Percentiles rank a stretch among this genome's conserved stretches.
Conservation (phyloP, 495 filamentous ascomycete species). For the Penicillium waksmanii region DNA sequence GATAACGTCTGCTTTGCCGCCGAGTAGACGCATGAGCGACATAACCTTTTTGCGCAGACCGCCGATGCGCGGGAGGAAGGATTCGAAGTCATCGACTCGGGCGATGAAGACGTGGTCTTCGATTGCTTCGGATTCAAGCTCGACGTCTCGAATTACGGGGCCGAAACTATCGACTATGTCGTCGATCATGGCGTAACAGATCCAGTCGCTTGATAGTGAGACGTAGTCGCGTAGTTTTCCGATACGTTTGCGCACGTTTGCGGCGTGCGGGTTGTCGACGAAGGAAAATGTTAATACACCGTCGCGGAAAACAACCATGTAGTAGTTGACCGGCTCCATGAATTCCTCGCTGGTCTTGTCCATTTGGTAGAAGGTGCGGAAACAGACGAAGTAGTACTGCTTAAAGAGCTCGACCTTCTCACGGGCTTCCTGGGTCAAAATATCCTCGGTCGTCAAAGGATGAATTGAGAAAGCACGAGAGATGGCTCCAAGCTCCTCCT, state of each 20-base stretch:
- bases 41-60: slow-evolving; percentile 92
- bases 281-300: slow-evolving; percentile 95
- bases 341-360: slow-evolving; percentile 77
- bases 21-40: slow-evolving; percentile 86
- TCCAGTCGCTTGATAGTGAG: slow-evolving; percentile 92
- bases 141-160: slow-evolving; percentile 83
- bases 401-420: slow-evolving; percentile 99
- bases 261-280: slow-evolving; percentile 77
- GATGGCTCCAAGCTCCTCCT: slow-evolving; percentile 85
- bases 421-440: slow-evolving; percentile 87
- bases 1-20: slow-evolving; percentile 96
- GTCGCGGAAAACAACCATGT: slow-evolving; percentile 95
- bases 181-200: slow-evolving; percentile 98
- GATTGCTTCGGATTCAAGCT: slow-evolving; percentile 86
- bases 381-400: slow-evolving; percentile 96
- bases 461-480: slow-evolving; percentile 92
- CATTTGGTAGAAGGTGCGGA: slow-evolving; percentile 86
- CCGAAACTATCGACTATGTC: slow-evolving; percentile 97
- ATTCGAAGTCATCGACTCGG: slow-evolving; percentile 82
- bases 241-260: slow-evolving; percentile 89
- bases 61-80: slow-evolving; percentile 86
- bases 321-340: slow-evolving; percentile 91
- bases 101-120: slow-evolving; percentile 94
- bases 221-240: slow-evolving; percentile 92
- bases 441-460: slow-evolving; percentile 92